phyloP scores from a whole-genome alignment of 2,329 filamentous ascomycete genomes.

The Trichoderma oligosporum region DNA sequence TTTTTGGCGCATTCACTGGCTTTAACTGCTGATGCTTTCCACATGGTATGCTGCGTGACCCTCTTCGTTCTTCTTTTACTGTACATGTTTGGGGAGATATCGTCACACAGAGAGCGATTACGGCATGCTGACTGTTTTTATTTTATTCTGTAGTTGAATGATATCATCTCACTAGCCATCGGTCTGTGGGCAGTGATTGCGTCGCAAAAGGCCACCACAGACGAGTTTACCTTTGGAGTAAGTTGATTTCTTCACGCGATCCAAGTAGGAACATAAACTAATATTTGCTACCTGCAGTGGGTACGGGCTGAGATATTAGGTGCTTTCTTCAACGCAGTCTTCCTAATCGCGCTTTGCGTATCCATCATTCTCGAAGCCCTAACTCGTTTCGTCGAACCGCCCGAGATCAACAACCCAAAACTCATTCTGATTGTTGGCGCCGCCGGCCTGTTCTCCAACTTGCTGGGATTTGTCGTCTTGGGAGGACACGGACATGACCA shows the following conservation, averaged over 20 bases:
- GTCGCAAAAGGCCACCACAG: slow-evolving; percentile 77
- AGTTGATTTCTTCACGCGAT: slow-evolving; percentile 33
- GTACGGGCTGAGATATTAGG: slow-evolving; percentile 95
- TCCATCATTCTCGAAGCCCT: slow-evolving; percentile 96
- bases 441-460: slow-evolving; percentile 80
- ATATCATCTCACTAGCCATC: slow-evolving; percentile 90
- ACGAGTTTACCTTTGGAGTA: slow-evolving; percentile 93
- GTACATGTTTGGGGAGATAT: not conserved
- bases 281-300: slow-evolving; percentile 57
- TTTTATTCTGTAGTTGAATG: slow-evolving; percentile 89
- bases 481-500: slow-evolving; percentile 90
- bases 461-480: slow-evolving; percentile 83
- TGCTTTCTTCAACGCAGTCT: slow-evolving; percentile 95
- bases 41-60: slow-evolving; percentile 67
- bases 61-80: not conserved
- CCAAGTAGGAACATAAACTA: slow-evolving; percentile 20
- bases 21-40: slow-evolving; percentile 93
- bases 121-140: not conserved
- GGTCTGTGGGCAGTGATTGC: slow-evolving; percentile 94
- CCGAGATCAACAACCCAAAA: slow-evolving; percentile 77
- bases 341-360: slow-evolving; percentile 91
- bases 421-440: slow-evolving; percentile 88
- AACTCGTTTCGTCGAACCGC: slow-evolving; percentile 86
- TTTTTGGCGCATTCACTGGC: slow-evolving; percentile 88
- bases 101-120: not conserved